phyloP scores from a whole-genome alignment of 257 asterid genomes.

The Rehmannia glutinosa region DNA sequence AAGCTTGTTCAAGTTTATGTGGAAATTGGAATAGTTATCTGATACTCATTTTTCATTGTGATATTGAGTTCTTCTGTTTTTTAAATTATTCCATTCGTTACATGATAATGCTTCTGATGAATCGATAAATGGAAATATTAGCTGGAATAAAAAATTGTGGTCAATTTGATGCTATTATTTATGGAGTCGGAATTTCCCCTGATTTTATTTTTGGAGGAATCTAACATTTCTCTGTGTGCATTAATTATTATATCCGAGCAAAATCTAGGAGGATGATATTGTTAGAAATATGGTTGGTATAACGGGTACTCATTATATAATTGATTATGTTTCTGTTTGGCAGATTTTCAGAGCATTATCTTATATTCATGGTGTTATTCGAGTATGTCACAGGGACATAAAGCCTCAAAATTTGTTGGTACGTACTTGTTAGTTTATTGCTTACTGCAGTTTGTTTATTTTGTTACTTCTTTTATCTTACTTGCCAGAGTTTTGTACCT shows the following conservation, averaged over 20 bases:
- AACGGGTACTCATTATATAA: background rate
- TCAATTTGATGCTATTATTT: constrained; percentile 1
- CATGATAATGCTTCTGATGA: background rate
- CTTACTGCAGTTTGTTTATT: background rate
- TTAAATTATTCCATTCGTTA: background rate
- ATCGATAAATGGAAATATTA: background rate
- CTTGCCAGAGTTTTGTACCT: constrained; percentile 5
- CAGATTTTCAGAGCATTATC: constrained; percentile 96
- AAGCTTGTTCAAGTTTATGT: background rate
- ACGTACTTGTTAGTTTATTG: constrained; percentile 22
- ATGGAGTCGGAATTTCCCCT: background rate
- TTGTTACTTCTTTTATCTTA: background rate
- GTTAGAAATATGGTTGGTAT: background rate
- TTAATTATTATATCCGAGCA: constrained; percentile 5
- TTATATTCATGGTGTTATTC: constrained; percentile 78
- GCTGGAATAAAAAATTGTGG: constrained; percentile 1
- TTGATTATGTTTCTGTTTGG: constrained; percentile 19
- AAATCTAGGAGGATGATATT: constrained; percentile 7
- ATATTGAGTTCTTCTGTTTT: background rate
- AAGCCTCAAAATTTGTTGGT: constrained; percentile 98
- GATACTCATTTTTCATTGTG: background rate
- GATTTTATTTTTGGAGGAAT: background rate
- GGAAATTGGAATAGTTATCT: background rate
- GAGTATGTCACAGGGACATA: constrained; percentile 98
- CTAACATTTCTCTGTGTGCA: background rate